A percentile compares a stretch with the other conserved stretches of the same genome.
Conservation (phyloP, 1,284 basidiomycete species). For the Inonotus hispidus region DNA sequence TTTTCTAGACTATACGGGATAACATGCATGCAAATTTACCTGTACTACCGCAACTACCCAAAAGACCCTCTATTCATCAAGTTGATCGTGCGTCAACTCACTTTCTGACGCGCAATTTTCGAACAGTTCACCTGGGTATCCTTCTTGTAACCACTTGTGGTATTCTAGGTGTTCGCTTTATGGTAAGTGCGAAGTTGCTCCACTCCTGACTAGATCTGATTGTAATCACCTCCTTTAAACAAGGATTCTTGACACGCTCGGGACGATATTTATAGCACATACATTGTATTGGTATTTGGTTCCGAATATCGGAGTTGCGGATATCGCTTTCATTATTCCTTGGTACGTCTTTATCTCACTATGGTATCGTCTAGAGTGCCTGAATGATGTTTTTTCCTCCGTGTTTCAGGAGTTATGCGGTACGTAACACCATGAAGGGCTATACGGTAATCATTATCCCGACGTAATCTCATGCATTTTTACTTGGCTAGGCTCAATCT, state of each 20-base stretch:
- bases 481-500: background rate
- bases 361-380: background rate
- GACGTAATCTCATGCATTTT: too few relatives aligned
- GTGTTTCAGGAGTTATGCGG: conserved; percentile 2
- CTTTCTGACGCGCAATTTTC: too few relatives aligned
- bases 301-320: background rate
- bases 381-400: background rate
- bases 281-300: conserved; percentile 3
- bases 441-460: too few relatives aligned
- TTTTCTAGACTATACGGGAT: conserved; percentile 1
- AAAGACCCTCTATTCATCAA: background rate
- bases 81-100: background rate
- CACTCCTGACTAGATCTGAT: background rate
- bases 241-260: conserved; percentile 7
- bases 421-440: too few relatives aligned
- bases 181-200: background rate
- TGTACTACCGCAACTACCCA: conserved; percentile 4
- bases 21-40: conserved; percentile 3
- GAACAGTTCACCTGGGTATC: too few relatives aligned
- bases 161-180: background rate
- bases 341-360: background rate
- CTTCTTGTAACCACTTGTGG: too few relatives aligned
- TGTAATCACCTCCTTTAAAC: background rate
- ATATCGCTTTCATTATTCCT: background rate
- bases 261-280: background rate